Evolutionary conservation across 1,284 basidiomycete species (phyloP).

Genomic region (Leccinum huronense): DNA sequence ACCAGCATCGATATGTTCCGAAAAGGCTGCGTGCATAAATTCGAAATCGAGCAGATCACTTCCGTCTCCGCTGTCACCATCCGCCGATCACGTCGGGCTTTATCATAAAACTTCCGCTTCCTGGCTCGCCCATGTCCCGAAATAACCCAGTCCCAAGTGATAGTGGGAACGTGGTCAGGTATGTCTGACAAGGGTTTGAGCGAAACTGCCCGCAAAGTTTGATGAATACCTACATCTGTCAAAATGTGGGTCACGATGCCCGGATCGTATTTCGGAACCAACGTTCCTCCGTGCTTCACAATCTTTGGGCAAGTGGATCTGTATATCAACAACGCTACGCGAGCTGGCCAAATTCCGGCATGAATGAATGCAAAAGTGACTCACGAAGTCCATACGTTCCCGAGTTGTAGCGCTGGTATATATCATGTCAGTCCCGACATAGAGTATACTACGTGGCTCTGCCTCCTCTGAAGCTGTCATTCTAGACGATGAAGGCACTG

Average conservation of each 20-base stretch:
- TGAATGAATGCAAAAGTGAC: constrained; percentile 9
- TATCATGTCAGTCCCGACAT: constrained; percentile 54
- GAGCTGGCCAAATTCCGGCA: background rate
- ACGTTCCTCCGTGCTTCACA: constrained; percentile 52
- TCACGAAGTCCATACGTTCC: constrained; percentile 58
- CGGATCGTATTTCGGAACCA: constrained; percentile 56
- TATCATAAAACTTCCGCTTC: constrained; percentile 5
- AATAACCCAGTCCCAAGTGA: constrained; percentile 62
- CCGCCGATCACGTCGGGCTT: background rate
- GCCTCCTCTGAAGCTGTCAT: background rate
- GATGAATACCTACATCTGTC: constrained; percentile 41
- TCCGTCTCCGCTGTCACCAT: constrained; percentile 10
- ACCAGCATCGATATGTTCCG: constrained; percentile 47
- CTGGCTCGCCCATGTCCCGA: constrained; percentile 21
- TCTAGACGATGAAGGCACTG: constrained; percentile 2
- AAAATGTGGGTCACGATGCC: constrained; percentile 61
- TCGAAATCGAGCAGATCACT: constrained; percentile 35
- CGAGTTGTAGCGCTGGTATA: constrained; percentile 51
- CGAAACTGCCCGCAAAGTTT: constrained; percentile 41
- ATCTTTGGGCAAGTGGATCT: constrained; percentile 42
- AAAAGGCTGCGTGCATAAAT: constrained; percentile 48
- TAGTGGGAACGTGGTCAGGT: constrained; percentile 58
- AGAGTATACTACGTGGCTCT: constrained; percentile 45
- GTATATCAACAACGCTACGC: background rate
- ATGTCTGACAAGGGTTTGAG: constrained; percentile 53